These are phyloP conservation scores for Colletotrichum sp. DNA, from an alignment of 2,329 filamentous ascomycete species.

Conservation along the genomic window DNA sequence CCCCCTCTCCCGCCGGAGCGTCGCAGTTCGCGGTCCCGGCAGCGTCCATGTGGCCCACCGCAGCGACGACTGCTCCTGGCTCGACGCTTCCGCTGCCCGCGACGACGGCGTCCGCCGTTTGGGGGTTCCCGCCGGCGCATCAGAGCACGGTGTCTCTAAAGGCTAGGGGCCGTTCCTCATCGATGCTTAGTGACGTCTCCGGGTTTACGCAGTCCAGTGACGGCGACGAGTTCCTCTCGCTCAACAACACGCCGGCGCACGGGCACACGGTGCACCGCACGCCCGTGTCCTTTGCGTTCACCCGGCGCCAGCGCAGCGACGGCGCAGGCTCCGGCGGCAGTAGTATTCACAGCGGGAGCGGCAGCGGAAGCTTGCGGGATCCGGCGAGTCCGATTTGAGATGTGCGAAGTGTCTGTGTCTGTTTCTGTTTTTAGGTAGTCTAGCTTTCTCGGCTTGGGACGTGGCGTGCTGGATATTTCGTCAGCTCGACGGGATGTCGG, in stretches of 20 bases:
- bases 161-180: conserved; percentile 64
- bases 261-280: conserved; percentile 21
- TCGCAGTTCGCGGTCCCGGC: conserved; percentile 34
- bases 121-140: conserved; percentile 21
- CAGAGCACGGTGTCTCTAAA: conserved; percentile 39
- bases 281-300: conserved; percentile 24
- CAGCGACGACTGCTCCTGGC: conserved; percentile 28
- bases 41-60: conserved; percentile 39
- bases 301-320: conserved; percentile 10
- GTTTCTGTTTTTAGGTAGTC: conserved; percentile 10
- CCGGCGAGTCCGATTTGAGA: conserved; percentile 52
- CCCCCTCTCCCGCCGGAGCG: conserved; percentile 35
- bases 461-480: neutral
- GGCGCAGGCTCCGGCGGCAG: conserved; percentile 21
- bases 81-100: conserved; percentile 35
- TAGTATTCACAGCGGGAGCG: conserved; percentile 42
- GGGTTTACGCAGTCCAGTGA: conserved; percentile 68
- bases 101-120: conserved; percentile 26
- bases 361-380: conserved; percentile 55
- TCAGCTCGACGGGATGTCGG: neutral
- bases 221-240: conserved; percentile 42
- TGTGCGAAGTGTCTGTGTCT: neutral
- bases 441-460: neutral
- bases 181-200: conserved; percentile 72
- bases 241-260: conserved; percentile 23